Evolutionary conservation across 176 grass and related monocot genomes (phyloP).

Genomic region (Triticum turgidum): DNA sequence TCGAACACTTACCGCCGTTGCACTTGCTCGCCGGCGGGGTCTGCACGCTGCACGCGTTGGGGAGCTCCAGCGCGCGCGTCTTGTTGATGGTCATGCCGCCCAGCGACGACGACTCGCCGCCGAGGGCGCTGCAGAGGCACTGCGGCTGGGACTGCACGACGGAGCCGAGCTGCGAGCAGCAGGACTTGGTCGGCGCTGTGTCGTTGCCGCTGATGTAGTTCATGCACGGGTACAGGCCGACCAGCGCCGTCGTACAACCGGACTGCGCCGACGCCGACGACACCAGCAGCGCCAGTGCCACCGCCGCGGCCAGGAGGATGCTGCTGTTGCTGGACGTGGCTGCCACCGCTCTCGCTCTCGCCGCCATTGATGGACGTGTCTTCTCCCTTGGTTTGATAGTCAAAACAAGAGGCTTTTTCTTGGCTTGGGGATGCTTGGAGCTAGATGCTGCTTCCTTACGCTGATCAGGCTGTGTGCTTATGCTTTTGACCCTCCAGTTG

Average conservation of each 20-base stretch:
- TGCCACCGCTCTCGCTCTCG: neutral
- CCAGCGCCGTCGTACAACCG: slow-evolving; percentile 53
- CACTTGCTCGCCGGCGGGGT: slow-evolving; percentile 75
- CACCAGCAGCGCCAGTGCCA: slow-evolving; percentile 15
- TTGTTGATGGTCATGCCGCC: slow-evolving; percentile 66
- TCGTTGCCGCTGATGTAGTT: slow-evolving; percentile 81
- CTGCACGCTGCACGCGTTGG: slow-evolving; percentile 52
- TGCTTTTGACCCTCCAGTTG: no score
- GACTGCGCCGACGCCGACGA: slow-evolving; percentile 45
- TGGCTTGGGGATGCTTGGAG: no score
- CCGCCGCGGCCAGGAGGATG: neutral
- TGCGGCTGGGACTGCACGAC: slow-evolving; percentile 64
- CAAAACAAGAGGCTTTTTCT: no score
- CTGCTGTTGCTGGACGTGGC: neutral
- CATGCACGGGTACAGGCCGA: slow-evolving; percentile 81
- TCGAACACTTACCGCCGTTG: slow-evolving; percentile 54
- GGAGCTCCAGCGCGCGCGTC: slow-evolving; percentile 56
- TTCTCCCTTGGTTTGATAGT: no score
- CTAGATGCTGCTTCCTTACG: no score
- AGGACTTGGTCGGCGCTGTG: slow-evolving; percentile 42
- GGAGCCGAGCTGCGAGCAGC: slow-evolving; percentile 65
- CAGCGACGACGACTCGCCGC: slow-evolving; percentile 36
- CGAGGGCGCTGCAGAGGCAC: slow-evolving; percentile 71
- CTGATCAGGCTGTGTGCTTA: no score
- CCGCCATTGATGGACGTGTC: no score